Base-by-base conservation (phyloP, 345 rosid genomes). In the Sapria himalayana region DNA sequence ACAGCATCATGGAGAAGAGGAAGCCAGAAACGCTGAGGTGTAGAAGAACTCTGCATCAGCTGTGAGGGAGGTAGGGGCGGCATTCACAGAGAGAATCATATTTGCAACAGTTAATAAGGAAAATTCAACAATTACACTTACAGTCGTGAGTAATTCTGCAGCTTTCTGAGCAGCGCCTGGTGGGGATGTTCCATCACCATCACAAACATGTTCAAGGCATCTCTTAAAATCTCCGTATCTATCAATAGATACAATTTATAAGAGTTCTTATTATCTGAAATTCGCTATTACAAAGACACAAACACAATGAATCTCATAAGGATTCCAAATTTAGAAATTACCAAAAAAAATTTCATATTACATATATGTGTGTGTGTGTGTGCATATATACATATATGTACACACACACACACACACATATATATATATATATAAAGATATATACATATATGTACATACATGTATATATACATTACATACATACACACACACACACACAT, bases 181-280 rank as follows among this genome's bases (percentile, higher is more conserved):
- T n/a, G n/a, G n/a, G n/a, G n/a, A n/a, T n/a, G n/a, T 54, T 44
- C 48, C 49, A 58, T 67, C 79, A 34, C 79, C 73, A 37, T 71
- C 81, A 27, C 37, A 46, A 58, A 77, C 61, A 47, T 59, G 73
- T 45, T 67, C 50, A 34, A 89, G 73, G 15, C 72, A 89, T 55
- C 68, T 89, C 75, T 79, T 89, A 56, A 82, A 89, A 57, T 89
- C 95, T 59, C 95, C 73, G 45, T 82, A 82, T 71, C 95, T 89
- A 66, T 21, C n/a, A n/a, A n/a, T n/a, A n/a, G n/a, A n/a, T n/a
- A n/a, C n/a, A n/a, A n/a, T n/a, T n/a, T n/a, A n/a, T n/a, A n/a
- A n/a, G n/a, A n/a, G n/a, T n/a, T n/a, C n/a, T n/a, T n/a, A n/a
- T n/a, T n/a, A n/a, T n/a, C n/a, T n/a, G n/a, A n/a, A n/a, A n/a